These are phyloP conservation scores for Pseudofabraea citricarpa DNA, from an alignment of 2,329 filamentous ascomycete genomes.

Conservation along the genomic window DNA sequence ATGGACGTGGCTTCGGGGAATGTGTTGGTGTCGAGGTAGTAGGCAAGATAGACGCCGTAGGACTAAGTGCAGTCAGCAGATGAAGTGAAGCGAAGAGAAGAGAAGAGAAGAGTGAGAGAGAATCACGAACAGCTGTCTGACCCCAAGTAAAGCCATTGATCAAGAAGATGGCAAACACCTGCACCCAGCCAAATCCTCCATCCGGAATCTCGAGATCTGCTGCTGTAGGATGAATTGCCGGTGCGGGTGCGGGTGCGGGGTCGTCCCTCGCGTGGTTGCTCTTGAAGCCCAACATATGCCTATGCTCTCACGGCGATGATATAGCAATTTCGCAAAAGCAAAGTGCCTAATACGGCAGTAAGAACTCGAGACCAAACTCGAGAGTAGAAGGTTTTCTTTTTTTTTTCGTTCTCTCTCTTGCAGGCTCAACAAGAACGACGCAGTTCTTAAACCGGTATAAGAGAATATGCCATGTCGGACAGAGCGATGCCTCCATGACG, in stretches of 20 bases:
- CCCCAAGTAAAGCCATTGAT: slow-evolving; percentile 24
- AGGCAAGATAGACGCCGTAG: slow-evolving; percentile 50
- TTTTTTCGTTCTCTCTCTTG: too few relatives aligned
- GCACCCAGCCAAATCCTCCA: slow-evolving; percentile 41
- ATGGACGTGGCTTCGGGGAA: slow-evolving; percentile 43
- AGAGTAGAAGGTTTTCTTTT: too few relatives aligned
- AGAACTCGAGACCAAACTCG: too few relatives aligned
- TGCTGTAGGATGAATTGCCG: background rate
- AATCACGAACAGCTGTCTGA: slow-evolving; percentile 31
- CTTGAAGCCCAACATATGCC: background rate
- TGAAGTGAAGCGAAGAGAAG: too few relatives aligned
- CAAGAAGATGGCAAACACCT: slow-evolving; percentile 9
- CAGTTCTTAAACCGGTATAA: too few relatives aligned
- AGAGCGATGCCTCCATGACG: too few relatives aligned
- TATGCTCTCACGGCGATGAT: too few relatives aligned
- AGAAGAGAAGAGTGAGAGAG: background rate
- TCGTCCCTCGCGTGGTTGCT: background rate
- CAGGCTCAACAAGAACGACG: too few relatives aligned
- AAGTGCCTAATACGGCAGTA: too few relatives aligned
- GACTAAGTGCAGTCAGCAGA: slow-evolving; percentile 21
- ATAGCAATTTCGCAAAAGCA: too few relatives aligned
- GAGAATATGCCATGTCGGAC: too few relatives aligned
- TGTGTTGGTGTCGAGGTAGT: slow-evolving; percentile 45
- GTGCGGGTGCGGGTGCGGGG: background rate
- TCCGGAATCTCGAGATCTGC: slow-evolving; percentile 29